A percentile compares a stretch with the other conserved stretches of the same genome.
Conservation (phyloP, 495 filamentous ascomycete species). For the Xylaria nigripes region DNA sequence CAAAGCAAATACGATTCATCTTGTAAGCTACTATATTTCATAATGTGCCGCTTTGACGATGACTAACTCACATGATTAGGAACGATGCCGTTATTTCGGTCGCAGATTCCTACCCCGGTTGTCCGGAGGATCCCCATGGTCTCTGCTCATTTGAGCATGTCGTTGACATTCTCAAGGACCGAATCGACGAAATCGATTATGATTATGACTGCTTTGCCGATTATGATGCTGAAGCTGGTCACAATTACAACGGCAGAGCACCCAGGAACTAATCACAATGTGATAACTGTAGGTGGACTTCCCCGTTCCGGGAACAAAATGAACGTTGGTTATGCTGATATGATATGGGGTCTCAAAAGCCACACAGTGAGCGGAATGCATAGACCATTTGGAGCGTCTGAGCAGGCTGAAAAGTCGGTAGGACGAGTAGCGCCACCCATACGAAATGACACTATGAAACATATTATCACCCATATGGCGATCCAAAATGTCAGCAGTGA, state of each 20-base stretch:
- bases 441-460: no score
- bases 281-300: no score
- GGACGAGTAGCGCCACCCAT: no score
- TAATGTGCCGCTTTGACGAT: not conserved
- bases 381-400: no score
- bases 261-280: slow-evolving; percentile 11
- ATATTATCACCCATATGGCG: no score
- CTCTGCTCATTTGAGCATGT: slow-evolving; percentile 27
- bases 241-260: slow-evolving; percentile 26
- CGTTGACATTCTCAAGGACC: slow-evolving; percentile 20
- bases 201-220: slow-evolving; percentile 28
- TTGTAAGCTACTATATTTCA: slow-evolving; percentile 14
- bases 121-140: slow-evolving; percentile 17
- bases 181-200: slow-evolving; percentile 27
- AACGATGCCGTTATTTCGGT: slow-evolving; percentile 25
- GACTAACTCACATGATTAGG: slow-evolving; percentile 7
- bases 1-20: slow-evolving; percentile 25
- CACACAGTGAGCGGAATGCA: no score
- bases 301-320: no score
- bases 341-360: no score
- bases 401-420: no score
- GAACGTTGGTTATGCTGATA: no score
- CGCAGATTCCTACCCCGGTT: slow-evolving; percentile 21
- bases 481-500: no score
- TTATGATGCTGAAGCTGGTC: slow-evolving; percentile 18